These are phyloP conservation scores for Suhomyces terraborum DNA, from an alignment of 1,139 yeast species.

Conservation along the genomic window DNA sequence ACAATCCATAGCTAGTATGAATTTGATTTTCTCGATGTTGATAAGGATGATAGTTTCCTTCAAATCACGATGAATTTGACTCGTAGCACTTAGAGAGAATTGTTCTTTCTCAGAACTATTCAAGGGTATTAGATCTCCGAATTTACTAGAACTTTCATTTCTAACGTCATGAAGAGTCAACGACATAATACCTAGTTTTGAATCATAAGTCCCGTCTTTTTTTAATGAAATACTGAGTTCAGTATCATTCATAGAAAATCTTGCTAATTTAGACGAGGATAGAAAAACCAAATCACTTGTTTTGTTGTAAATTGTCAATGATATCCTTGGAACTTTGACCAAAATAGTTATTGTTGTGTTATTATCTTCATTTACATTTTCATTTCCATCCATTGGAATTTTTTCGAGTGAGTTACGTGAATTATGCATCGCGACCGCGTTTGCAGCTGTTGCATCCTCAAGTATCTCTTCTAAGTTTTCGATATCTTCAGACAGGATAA, in stretches of 20 bases:
- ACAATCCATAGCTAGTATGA: conserved; percentile 84
- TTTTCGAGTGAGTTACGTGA: not conserved
- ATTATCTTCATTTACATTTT: not conserved
- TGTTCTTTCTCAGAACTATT: conserved; percentile 66
- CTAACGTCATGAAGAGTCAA: conserved; percentile 81
- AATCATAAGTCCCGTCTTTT: conserved; percentile 56
- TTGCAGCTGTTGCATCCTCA: conserved; percentile 63
- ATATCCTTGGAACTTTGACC: conserved; percentile 62
- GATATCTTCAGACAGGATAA: conserved; percentile 41
- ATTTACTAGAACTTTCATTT: conserved; percentile 59
- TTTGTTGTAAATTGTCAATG: conserved; percentile 64
- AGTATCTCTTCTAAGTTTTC: conserved; percentile 54
- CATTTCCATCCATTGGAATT: not conserved
- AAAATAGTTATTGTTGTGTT: conserved; percentile 46
- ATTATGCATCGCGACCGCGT: conserved; percentile 43
- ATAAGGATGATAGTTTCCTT: conserved; percentile 54
- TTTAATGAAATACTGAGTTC: conserved; percentile 52
- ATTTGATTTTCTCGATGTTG: conserved; percentile 77
- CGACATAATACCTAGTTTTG: conserved; percentile 67
- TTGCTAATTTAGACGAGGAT: conserved; percentile 54
- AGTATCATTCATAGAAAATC: conserved; percentile 63
- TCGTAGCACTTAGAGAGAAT: conserved; percentile 57
- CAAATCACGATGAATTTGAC: conserved; percentile 43
- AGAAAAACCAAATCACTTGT: conserved; percentile 47
- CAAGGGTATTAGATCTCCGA: conserved; percentile 79